Evolutionary conservation across 2,329 filamentous ascomycete genomes (phyloP).

Genomic region (Fusarium sp.): DNA sequence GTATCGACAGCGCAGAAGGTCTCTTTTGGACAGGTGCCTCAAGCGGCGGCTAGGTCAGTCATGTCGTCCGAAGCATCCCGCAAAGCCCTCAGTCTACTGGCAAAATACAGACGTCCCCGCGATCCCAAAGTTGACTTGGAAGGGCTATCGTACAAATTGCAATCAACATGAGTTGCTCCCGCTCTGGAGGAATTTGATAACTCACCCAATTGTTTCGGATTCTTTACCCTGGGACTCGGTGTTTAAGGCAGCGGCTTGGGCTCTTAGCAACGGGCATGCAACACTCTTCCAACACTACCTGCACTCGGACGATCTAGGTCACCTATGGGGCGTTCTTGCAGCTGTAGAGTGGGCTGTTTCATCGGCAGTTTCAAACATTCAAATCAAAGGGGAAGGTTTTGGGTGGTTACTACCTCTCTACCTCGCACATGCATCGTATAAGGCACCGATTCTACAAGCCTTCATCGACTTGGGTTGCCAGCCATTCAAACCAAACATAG

Average conservation of each 20-base stretch:
- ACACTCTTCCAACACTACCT: not conserved
- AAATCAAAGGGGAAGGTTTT: not conserved
- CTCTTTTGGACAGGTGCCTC: not conserved
- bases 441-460: not conserved
- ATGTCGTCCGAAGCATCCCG: not conserved
- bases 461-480: not conserved
- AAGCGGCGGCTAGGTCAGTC: not conserved
- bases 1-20: not conserved
- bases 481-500: not conserved
- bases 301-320: not conserved
- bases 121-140: not conserved
- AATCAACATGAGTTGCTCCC: not conserved
- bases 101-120: not conserved
- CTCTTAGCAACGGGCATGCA: not conserved
- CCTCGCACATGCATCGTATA: not conserved
- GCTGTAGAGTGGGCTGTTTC: not conserved
- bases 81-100: not conserved
- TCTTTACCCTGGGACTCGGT: not conserved
- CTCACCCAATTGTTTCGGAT: not conserved
- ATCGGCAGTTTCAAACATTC: not conserved
- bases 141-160: not conserved
- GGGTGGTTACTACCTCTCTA: not conserved
- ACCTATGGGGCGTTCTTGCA: not conserved
- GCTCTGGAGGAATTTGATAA: not conserved
- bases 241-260: not conserved